Evolutionary conservation across 306 rosid genomes (phyloP).

Genomic region (Crotalaria pallida): DNA sequence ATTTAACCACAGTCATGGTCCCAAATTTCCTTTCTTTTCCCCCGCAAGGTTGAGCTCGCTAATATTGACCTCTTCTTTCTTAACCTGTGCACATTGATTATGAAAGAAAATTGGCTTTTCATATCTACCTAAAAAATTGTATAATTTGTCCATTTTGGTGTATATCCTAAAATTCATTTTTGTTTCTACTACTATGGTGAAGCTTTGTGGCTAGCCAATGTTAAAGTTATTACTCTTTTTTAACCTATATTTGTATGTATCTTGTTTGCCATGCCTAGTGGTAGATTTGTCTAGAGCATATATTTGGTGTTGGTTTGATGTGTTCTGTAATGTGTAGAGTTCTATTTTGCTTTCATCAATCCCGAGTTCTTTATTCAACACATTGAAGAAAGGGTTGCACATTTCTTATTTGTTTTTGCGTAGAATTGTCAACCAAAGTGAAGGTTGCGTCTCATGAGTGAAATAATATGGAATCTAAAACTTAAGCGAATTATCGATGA

Average conservation of each 20-base stretch:
- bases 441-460: neutral
- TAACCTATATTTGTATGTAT: neutral
- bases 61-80: conserved; percentile 12
- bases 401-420: no score
- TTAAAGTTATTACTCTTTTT: neutral
- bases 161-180: neutral
- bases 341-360: neutral
- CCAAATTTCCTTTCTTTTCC: conserved; percentile 21
- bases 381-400: no score
- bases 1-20: conserved; percentile 24
- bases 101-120: conserved; percentile 10
- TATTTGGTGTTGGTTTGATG: neutral
- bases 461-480: neutral
- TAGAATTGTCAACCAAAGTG: no score
- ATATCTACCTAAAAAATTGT: neutral
- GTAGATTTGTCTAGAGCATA: neutral
- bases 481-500: neutral
- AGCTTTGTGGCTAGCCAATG: no score
- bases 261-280: neutral
- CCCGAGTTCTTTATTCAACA: neutral
- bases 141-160: neutral
- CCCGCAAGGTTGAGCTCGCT: conserved; percentile 19
- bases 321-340: neutral
- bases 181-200: neutral
- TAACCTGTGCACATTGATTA: neutral